These are phyloP conservation scores for Ilex asprella DNA, from an alignment of 257 asterid species.

Conservation along the genomic window DNA sequence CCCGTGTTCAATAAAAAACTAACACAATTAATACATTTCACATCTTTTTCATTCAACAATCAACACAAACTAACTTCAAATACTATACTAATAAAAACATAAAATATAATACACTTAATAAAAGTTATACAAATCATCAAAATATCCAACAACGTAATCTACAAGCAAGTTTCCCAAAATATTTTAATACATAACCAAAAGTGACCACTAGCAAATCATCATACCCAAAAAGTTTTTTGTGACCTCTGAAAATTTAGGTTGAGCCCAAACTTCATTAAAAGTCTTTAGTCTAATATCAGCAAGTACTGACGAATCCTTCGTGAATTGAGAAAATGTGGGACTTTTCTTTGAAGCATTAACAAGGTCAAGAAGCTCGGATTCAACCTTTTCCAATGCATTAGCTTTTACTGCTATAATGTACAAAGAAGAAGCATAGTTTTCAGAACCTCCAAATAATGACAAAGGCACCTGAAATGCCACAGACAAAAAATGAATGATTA, in stretches of 20 bases:
- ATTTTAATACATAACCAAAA: too few relatives aligned
- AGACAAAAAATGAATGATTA: conserved; percentile 5
- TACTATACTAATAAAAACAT: too few relatives aligned
- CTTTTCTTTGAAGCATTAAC: conserved; percentile 74
- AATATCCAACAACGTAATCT: too few relatives aligned
- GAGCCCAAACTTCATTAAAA: conserved; percentile 42
- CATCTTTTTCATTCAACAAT: too few relatives aligned
- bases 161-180: too few relatives aligned
- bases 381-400: conserved; percentile 73
- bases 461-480: conserved; percentile 60
- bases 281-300: conserved; percentile 63
- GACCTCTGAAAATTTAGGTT: conserved; percentile 57
- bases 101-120: too few relatives aligned
- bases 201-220: background rate
- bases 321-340: conserved; percentile 68
- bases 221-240: conserved; percentile 73
- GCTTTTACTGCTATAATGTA: conserved; percentile 81
- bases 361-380: conserved; percentile 65
- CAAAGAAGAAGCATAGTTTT: conserved; percentile 88
- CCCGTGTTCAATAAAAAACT: too few relatives aligned
- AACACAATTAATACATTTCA: too few relatives aligned
- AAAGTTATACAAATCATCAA: too few relatives aligned
- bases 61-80: too few relatives aligned
- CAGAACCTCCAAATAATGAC: conserved; percentile 74
- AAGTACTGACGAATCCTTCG: conserved; percentile 68